phyloP scores from a whole-genome alignment of 2,329 filamentous ascomycete species.

The Teratosphaeria viscida region DNA sequence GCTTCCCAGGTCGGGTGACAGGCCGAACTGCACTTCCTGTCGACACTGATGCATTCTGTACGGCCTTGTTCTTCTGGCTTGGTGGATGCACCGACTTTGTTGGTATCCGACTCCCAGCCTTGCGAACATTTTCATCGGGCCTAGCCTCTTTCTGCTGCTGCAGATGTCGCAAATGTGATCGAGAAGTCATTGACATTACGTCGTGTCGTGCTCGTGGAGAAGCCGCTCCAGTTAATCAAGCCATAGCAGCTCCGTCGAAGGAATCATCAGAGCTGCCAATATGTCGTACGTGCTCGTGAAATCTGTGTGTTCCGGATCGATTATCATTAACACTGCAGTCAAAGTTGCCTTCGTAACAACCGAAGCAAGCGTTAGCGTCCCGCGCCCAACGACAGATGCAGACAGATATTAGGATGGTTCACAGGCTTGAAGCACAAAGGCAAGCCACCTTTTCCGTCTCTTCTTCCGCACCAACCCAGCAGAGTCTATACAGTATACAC shows the following conservation, averaged over 20 bases:
- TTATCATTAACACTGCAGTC: background rate
- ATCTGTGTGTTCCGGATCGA: slow-evolving; percentile 6
- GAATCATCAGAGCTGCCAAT: slow-evolving; percentile 6
- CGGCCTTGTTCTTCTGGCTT: slow-evolving; percentile 8
- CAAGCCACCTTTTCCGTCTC: background rate
- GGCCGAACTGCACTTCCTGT: slow-evolving; percentile 16
- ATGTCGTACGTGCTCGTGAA: slow-evolving; percentile 2
- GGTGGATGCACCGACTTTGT: slow-evolving; percentile 5
- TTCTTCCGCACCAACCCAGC: background rate
- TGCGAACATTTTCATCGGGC: slow-evolving; percentile 1
- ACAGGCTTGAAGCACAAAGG: background rate
- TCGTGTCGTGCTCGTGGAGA: background rate
- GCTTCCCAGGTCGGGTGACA: slow-evolving; percentile 5
- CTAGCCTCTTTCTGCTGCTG: slow-evolving; percentile 1
- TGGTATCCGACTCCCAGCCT: slow-evolving; percentile 13
- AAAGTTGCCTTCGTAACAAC: slow-evolving; percentile 1
- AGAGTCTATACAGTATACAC: background rate
- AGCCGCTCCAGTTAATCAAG: background rate
- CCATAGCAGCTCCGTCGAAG: background rate
- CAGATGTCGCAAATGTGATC: slow-evolving; percentile 5
- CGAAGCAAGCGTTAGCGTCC: slow-evolving; percentile 13
- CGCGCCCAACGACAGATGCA: slow-evolving; percentile 8
- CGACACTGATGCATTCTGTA: slow-evolving; percentile 17
- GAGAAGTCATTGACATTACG: slow-evolving; percentile 10
- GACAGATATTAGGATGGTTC: background rate